Conservation (phyloP, 305 asterid genomes). For the Withania somnifera region DNA sequence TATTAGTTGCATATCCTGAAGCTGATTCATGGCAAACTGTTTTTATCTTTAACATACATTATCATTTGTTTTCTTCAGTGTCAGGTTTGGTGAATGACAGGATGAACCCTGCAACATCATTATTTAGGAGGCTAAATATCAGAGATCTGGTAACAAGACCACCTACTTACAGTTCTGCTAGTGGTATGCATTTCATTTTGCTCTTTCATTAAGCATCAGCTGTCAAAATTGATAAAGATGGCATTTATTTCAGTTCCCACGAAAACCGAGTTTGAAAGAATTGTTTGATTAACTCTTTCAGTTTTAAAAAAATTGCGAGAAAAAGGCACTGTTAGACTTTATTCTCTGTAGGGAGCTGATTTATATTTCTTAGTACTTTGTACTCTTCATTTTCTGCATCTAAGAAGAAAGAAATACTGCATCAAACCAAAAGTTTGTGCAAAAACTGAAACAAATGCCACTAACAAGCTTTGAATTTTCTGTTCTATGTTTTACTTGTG, state of each 20-base stretch:
- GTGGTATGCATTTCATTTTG: constrained; percentile 31
- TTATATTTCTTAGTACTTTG: neutral
- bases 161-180: constrained; percentile 39
- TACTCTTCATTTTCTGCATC: neutral
- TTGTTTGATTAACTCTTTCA: neutral
- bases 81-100: neutral
- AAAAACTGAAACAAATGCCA: neutral
- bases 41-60: neutral
- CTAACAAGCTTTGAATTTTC: neutral
- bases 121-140: constrained; percentile 50
- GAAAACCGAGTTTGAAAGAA: neutral
- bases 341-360: neutral
- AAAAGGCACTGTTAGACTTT: neutral
- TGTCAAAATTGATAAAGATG: neutral
- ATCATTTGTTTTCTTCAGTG: neutral
- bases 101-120: constrained; percentile 50
- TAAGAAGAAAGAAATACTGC: neutral
- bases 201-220: neutral
- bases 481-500: neutral
- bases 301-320: neutral
- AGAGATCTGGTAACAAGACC: constrained; percentile 39
- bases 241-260: neutral
- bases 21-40: neutral
- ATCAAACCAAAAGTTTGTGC: neutral
- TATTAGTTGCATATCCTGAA: neutral